Conservation (phyloP, 805 yeast genomes). For the Nakazawaea peltata region DNA sequence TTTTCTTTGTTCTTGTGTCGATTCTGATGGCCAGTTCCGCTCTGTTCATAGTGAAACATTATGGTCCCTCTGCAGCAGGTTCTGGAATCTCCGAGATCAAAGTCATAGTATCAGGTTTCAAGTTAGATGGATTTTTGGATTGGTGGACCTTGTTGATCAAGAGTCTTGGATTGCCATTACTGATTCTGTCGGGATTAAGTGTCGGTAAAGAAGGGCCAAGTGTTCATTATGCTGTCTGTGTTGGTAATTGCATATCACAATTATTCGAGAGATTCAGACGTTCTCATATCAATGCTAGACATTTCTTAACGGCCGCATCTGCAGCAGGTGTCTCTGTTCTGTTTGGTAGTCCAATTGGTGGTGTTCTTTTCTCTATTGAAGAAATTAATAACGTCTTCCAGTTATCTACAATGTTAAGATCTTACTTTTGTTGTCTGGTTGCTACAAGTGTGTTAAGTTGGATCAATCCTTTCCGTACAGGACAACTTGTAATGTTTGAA, state of each 20-base stretch:
- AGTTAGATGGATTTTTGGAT: slow-evolving; percentile 67
- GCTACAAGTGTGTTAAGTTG: slow-evolving; percentile 78
- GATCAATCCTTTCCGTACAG: slow-evolving; percentile 88
- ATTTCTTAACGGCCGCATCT: slow-evolving; percentile 78
- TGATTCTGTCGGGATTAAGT: slow-evolving; percentile 87
- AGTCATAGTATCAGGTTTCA: slow-evolving; percentile 87
- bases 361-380: slow-evolving; percentile 88
- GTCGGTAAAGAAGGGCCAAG: slow-evolving; percentile 98
- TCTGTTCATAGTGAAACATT: slow-evolving; percentile 56
- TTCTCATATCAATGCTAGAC: slow-evolving; percentile 38
- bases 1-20: slow-evolving; percentile 52
- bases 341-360: slow-evolving; percentile 94
- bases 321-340: slow-evolving; percentile 99
- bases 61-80: slow-evolving; percentile 92
- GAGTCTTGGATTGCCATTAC: slow-evolving; percentile 74
- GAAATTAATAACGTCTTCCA: slow-evolving; percentile 76
- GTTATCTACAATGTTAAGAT: slow-evolving; percentile 78
- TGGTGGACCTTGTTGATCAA: slow-evolving; percentile 68
- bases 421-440: slow-evolving; percentile 83
- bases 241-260: slow-evolving; percentile 72
- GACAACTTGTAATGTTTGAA: slow-evolving; percentile 88
- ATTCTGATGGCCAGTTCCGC: slow-evolving; percentile 55
- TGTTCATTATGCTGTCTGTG: slow-evolving; percentile 96
- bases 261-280: slow-evolving; percentile 36
- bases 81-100: slow-evolving; percentile 97